Percentiles rank a stretch among this genome's conserved stretches.
These are phyloP conservation scores for Mentha longifolia DNA, from an alignment of 257 asterid species.

Conservation along the genomic window DNA sequence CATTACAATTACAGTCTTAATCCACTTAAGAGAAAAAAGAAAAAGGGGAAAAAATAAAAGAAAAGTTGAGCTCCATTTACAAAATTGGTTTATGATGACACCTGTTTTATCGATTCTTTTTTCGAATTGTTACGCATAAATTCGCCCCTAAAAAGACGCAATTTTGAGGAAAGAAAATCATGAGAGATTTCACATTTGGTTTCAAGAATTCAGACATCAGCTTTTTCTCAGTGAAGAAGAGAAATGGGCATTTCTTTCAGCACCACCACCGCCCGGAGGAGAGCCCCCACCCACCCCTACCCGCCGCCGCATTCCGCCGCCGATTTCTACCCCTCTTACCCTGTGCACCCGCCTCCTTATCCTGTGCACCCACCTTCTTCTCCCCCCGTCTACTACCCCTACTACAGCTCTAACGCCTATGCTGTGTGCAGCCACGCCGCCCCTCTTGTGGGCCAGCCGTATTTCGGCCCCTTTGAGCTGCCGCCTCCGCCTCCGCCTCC, in stretches of 20 bases:
- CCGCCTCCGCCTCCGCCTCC: conserved; percentile 36
- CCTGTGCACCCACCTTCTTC: conserved; percentile 40
- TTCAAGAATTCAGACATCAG: conserved; percentile 18
- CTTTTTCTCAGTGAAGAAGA: neutral
- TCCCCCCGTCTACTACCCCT: conserved; percentile 44
- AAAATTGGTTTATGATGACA: conserved; percentile 15
- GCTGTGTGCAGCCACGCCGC: conserved; percentile 46
- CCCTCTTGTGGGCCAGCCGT: conserved; percentile 54
- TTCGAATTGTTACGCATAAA: conserved; percentile 31
- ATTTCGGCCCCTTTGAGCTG: conserved; percentile 46
- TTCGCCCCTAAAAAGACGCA: conserved; percentile 26
- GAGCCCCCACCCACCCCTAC: conserved; percentile 45
- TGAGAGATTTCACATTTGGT: conserved; percentile 40
- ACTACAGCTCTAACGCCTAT: conserved; percentile 43
- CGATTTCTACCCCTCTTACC: conserved; percentile 49
- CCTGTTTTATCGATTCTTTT: conserved; percentile 29
- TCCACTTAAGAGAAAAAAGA: neutral
- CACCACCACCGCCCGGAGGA: conserved; percentile 49
- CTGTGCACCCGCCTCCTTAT: conserved; percentile 41
- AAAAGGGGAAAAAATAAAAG: no score
- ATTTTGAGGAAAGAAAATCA: conserved; percentile 19
- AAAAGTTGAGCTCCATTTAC: neutral
- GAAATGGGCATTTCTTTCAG: conserved; percentile 62
- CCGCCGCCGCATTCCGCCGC: conserved; percentile 38
- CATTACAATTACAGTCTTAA: conserved; percentile 10